Conservation (phyloP, 371 early-diverging fungal genomes). For the Massospora cicadina region DNA sequence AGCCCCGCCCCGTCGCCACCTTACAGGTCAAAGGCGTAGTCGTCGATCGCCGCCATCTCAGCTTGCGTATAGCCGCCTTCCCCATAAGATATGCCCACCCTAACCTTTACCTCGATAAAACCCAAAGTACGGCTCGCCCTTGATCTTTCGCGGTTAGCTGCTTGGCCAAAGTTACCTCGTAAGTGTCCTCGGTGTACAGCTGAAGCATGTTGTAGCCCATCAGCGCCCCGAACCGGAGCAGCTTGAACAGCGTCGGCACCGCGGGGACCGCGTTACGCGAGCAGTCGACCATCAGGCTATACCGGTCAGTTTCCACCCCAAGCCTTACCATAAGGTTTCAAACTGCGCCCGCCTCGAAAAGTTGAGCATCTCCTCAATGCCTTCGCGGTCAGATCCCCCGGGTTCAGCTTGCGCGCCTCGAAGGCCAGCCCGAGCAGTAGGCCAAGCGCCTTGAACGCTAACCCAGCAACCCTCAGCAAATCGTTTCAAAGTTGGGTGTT, state of each 20-base stretch:
- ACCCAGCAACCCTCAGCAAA: not conserved
- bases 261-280: slow-evolving; percentile 58
- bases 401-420: not conserved
- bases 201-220: slow-evolving; percentile 72
- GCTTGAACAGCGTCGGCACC: slow-evolving; percentile 31
- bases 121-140: slow-evolving; percentile 70
- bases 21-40: slow-evolving; percentile 51
- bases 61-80: slow-evolving; percentile 47
- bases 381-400: not conserved
- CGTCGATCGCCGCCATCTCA: slow-evolving; percentile 51
- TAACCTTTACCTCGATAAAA: slow-evolving; percentile 47
- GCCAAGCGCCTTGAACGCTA: slow-evolving; percentile 8
- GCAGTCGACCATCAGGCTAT: slow-evolving; percentile 58
- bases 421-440: not conserved
- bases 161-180: slow-evolving; percentile 22
- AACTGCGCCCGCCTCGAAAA: slow-evolving; percentile 2
- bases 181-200: slow-evolving; percentile 81
- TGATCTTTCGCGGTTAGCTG: slow-evolving; percentile 18
- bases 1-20: not conserved
- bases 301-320: not conserved
- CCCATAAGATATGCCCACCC: slow-evolving; percentile 66
- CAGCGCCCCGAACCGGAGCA: slow-evolving; percentile 52
- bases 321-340: not conserved
- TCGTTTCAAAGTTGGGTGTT: not conserved
- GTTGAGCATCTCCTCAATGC: not conserved